Percentiles rank a stretch among this genome's conserved stretches.
These are phyloP conservation scores for Gastroboletus turbinatus DNA, from an alignment of 1,284 basidiomycete species.

Conservation along the genomic window DNA sequence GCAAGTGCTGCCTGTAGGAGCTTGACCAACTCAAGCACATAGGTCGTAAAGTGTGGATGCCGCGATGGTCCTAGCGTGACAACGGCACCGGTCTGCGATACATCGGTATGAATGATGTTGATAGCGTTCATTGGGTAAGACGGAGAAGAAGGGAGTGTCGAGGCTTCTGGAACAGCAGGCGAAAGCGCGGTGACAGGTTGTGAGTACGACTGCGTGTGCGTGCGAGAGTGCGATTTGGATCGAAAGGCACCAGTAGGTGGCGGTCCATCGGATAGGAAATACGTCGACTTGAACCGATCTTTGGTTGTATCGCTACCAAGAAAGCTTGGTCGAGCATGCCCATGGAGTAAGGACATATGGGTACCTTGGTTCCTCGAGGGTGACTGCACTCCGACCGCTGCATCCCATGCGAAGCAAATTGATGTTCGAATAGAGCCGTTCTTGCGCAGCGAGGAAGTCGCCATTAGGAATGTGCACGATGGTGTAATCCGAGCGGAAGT, in stretches of 20 bases:
- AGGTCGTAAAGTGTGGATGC: slow-evolving; percentile 36
- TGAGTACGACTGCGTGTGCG: slow-evolving; percentile 32
- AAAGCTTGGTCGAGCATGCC: slow-evolving; percentile 9
- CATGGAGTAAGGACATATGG: slow-evolving; percentile 5
- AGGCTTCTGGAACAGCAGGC: slow-evolving; percentile 26
- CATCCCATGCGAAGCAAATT: slow-evolving; percentile 77
- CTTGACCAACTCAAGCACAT: slow-evolving; percentile 73
- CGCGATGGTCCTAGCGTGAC: slow-evolving; percentile 18
- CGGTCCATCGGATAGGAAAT: slow-evolving; percentile 52
- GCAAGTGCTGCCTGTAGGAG: slow-evolving; percentile 66
- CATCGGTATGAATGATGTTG: slow-evolving; percentile 9
- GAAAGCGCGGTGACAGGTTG: slow-evolving; percentile 27
- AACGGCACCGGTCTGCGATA: slow-evolving; percentile 12
- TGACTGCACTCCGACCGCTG: slow-evolving; percentile 70
- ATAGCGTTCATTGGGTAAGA: slow-evolving; percentile 17
- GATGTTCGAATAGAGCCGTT: slow-evolving; percentile 75
- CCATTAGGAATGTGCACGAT: slow-evolving; percentile 75
- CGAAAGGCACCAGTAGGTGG: slow-evolving; percentile 27
- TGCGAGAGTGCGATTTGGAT: slow-evolving; percentile 31
- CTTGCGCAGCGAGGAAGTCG: slow-evolving; percentile 56
- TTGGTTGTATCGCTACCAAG: slow-evolving; percentile 66
- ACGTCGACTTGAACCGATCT: slow-evolving; percentile 70
- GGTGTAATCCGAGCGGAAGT: slow-evolving; percentile 81
- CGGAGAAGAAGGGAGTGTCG: slow-evolving; percentile 13
- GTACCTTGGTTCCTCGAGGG: slow-evolving; percentile 70